A percentile compares a stretch with the other conserved stretches of the same genome.
Evolutionary conservation across 768 basidiomycete genomes (phyloP).

Genomic region (Saitozyma podzolica): DNA sequence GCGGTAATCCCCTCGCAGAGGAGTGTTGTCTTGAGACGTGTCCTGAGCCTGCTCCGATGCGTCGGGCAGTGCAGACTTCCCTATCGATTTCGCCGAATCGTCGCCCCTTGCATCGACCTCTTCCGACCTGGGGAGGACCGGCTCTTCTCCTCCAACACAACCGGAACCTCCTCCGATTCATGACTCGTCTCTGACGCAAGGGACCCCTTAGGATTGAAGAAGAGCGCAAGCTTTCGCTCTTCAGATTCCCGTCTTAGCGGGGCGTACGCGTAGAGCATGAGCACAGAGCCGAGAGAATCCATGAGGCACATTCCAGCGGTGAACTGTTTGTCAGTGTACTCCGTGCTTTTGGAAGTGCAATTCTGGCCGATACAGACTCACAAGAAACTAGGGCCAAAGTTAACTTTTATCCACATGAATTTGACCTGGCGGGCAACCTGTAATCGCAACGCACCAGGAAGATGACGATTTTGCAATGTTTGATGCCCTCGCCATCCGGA

Average conservation of each 20-base stretch:
- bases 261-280: conserved; percentile 88
- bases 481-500: conserved; percentile 60
- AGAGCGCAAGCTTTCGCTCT: too few relatives aligned
- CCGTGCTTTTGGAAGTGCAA: neutral
- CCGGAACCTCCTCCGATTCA: too few relatives aligned
- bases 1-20: neutral
- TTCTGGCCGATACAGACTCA: conserved; percentile 8
- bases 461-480: conserved; percentile 67
- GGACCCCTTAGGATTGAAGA: too few relatives aligned
- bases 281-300: conserved; percentile 78
- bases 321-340: conserved; percentile 57
- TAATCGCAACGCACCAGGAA: conserved; percentile 62
- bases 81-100: too few relatives aligned
- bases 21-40: too few relatives aligned
- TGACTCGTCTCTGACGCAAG: too few relatives aligned
- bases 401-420: neutral
- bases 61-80: too few relatives aligned
- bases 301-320: conserved; percentile 85
- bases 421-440: too few relatives aligned
- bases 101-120: too few relatives aligned
- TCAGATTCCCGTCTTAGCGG: conserved; percentile 18
- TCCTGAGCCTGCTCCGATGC: too few relatives aligned
- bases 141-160: too few relatives aligned
- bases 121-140: too few relatives aligned
- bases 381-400: conserved; percentile 25